phyloP scores from a whole-genome alignment of 768 basidiomycete species.

The Coprinopsis sp. region DNA sequence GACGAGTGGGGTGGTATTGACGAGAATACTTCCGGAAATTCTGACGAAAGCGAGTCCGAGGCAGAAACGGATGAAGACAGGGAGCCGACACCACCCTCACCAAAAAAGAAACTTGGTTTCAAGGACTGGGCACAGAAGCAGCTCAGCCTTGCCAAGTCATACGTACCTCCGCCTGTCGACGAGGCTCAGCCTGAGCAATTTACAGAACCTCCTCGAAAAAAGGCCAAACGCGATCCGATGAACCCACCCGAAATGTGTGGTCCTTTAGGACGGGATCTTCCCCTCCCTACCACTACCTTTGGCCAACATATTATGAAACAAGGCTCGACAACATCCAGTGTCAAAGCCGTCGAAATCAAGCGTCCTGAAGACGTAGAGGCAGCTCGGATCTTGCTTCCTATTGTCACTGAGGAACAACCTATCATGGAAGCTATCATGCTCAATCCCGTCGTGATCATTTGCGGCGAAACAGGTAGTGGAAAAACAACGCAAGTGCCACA shows the following conservation, averaged over 20 bases:
- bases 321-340: conserved; percentile 12
- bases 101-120: conserved; percentile 54
- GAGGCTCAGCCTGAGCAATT: conserved; percentile 5
- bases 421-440: conserved; percentile 90
- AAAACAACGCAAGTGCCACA: conserved; percentile 99
- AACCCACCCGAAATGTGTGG: conserved; percentile 53
- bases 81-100: conserved; percentile 13
- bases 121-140: conserved; percentile 90
- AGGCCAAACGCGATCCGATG: conserved; percentile 38
- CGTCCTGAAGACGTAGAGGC: conserved; percentile 73
- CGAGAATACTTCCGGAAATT: conserved; percentile 16
- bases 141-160: conserved; percentile 46
- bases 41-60: conserved; percentile 17
- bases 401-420: conserved; percentile 88
- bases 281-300: conserved; percentile 64
- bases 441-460: conserved; percentile 81
- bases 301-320: conserved; percentile 40
- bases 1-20: conserved; percentile 19
- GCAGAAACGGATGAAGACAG: conserved; percentile 22
- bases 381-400: conserved; percentile 75
- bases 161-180: conserved; percentile 19
- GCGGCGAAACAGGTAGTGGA: conserved; percentile 94
- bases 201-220: conserved; percentile 36
- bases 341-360: conserved; percentile 48
- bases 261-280: conserved; percentile 71